A percentile compares a stretch with the other conserved stretches of the same genome.
These are phyloP conservation scores for Aspergillus ibericus DNA, from an alignment of 2,329 filamentous ascomycete genomes.

Conservation along the genomic window DNA sequence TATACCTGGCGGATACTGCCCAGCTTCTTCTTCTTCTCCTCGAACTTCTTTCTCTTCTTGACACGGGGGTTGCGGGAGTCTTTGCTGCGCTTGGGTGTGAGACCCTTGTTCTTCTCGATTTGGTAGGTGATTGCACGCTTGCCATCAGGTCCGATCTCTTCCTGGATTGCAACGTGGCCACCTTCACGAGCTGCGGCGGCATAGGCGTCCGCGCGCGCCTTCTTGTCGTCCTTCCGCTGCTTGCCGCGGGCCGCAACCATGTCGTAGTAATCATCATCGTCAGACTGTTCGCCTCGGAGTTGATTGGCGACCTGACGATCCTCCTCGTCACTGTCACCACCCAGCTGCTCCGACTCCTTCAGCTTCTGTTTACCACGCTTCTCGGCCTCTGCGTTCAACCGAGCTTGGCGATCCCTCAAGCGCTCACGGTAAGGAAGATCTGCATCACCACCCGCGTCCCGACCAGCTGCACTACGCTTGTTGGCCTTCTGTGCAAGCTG, in stretches of 20 bases:
- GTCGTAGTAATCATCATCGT: constrained; percentile 73
- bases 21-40: constrained; percentile 97
- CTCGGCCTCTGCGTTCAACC: constrained; percentile 86
- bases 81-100: constrained; percentile 88
- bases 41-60: constrained; percentile 96
- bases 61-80: constrained; percentile 91
- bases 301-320: constrained; percentile 57
- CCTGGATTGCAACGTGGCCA: constrained; percentile 63
- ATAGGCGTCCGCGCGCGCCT: constrained; percentile 63
- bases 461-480: constrained; percentile 65
- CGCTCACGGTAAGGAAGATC: constrained; percentile 81
- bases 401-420: constrained; percentile 77
- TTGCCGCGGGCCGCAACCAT: constrained; percentile 67
- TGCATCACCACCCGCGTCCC: constrained; percentile 61
- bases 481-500: constrained; percentile 95
- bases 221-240: constrained; percentile 68
- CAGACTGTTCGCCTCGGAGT: constrained; percentile 41
- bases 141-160: constrained; percentile 74
- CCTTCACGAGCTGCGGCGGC: constrained; percentile 56
- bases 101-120: constrained; percentile 97
- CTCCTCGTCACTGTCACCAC: constrained; percentile 68
- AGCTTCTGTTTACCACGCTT: constrained; percentile 68
- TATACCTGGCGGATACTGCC: constrained; percentile 81
- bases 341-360: constrained; percentile 66
- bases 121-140: constrained; percentile 90